Percentiles rank a stretch among this genome's conserved stretches.
Conservation (phyloP, 148 eudicot genomes). For the Rhododendron molle region DNA sequence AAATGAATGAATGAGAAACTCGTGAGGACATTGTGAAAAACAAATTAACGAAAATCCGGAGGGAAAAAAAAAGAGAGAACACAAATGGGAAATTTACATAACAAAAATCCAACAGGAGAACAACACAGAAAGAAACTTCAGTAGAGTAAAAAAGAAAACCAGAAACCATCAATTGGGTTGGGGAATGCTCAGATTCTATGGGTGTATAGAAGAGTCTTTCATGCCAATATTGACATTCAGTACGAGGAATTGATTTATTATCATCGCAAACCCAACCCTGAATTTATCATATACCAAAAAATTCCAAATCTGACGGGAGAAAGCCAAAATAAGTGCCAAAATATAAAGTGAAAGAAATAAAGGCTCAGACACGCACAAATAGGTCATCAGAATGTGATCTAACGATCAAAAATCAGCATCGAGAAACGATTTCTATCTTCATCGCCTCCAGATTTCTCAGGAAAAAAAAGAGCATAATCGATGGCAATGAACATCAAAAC, state of each 20-base stretch:
- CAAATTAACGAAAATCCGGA: too few relatives aligned
- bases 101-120: too few relatives aligned
- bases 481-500: background rate
- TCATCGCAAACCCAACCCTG: slow-evolving; percentile 22
- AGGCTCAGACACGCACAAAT: slow-evolving; percentile 58
- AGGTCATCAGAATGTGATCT: slow-evolving; percentile 27
- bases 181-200: slow-evolving; percentile 41
- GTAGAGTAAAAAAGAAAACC: background rate
- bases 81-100: too few relatives aligned
- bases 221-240: slow-evolving; percentile 33
- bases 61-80: too few relatives aligned
- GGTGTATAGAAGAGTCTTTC: slow-evolving; percentile 41
- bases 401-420: slow-evolving; percentile 26
- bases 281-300: background rate
- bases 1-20: too few relatives aligned
- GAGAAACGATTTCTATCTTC: slow-evolving; percentile 39
- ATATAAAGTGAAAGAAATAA: background rate
- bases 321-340: background rate
- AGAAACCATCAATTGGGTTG: too few relatives aligned
- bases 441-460: slow-evolving; percentile 15
- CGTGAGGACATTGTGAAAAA: too few relatives aligned
- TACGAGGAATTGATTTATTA: slow-evolving; percentile 31
- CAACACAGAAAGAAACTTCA: too few relatives aligned
- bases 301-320: background rate
- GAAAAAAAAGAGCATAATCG: background rate